phyloP scores from a whole-genome alignment of 306 rosid species.

The Casuarina cunninghamiana region DNA sequence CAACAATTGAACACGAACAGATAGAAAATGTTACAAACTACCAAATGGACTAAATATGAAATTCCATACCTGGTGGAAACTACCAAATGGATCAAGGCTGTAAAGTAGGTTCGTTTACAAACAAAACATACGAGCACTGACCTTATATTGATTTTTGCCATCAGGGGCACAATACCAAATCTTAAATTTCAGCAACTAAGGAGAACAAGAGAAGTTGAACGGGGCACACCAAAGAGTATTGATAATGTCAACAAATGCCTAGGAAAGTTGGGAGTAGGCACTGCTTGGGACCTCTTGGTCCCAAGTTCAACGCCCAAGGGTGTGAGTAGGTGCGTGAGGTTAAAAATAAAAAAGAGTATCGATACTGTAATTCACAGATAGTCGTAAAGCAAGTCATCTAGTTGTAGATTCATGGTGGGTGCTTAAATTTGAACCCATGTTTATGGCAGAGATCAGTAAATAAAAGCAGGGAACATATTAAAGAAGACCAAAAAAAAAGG shows the following conservation, averaged over 20 bases:
- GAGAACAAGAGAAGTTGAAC: no score
- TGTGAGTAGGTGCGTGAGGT: no score
- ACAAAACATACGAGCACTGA: neutral
- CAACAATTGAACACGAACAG: neutral
- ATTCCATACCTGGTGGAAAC: neutral
- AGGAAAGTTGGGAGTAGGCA: neutral
- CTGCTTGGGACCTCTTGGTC: neutral
- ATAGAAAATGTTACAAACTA: neutral
- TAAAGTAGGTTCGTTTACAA: neutral
- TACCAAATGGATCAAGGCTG: neutral
- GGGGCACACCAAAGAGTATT: neutral
- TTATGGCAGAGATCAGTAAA: slow-evolving; percentile 13
- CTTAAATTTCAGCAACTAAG: neutral
- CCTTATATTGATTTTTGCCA: neutral
- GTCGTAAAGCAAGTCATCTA: slow-evolving; percentile 10
- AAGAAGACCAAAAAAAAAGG: neutral
- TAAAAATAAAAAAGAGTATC: no score
- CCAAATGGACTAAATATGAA: neutral
- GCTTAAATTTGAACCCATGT: slow-evolving; percentile 20
- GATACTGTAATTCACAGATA: neutral
- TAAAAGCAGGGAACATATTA: slow-evolving; percentile 1
- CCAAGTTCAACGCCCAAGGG: no score
- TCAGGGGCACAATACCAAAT: neutral
- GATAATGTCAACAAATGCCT: no score
- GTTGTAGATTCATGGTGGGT: slow-evolving; percentile 17